phyloP scores from a whole-genome alignment of 371 early-diverging fungal species.

The Haplosporangium sp. region DNA sequence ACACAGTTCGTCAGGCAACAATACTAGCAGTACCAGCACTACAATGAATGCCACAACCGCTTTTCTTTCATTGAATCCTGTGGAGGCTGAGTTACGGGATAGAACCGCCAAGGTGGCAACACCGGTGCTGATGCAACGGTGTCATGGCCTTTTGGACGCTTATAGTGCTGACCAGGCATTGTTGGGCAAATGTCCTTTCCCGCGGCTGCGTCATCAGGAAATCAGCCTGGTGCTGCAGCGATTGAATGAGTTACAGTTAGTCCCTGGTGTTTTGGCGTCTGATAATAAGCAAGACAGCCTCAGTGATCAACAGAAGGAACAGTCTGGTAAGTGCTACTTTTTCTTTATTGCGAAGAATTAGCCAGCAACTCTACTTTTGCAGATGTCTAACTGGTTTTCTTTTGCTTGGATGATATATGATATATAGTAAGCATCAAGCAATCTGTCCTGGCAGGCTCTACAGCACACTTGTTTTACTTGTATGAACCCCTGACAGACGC shows the following conservation, averaged over 20 bases:
- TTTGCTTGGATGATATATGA: not conserved
- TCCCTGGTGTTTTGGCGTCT: slow-evolving; percentile 56
- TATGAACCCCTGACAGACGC: slow-evolving; percentile 76
- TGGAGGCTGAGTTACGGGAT: slow-evolving; percentile 25
- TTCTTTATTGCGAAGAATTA: not conserved
- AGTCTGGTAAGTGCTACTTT: not conserved
- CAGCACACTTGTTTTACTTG: slow-evolving; percentile 80
- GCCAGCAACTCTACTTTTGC: not conserved
- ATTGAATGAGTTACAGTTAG: slow-evolving; percentile 70
- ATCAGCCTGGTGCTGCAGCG: slow-evolving; percentile 74
- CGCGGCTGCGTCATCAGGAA: slow-evolving; percentile 84
- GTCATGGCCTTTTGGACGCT: slow-evolving; percentile 71
- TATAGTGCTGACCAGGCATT: slow-evolving; percentile 82
- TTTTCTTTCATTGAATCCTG: not conserved
- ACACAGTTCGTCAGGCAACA: not conserved
- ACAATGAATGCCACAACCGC: too few species aligned
- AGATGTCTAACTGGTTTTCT: not conserved
- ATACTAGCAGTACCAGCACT: not conserved
- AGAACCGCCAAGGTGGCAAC: slow-evolving; percentile 77
- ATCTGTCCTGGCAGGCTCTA: slow-evolving; percentile 66
- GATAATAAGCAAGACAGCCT: slow-evolving; percentile 2
- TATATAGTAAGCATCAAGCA: slow-evolving; percentile 47
- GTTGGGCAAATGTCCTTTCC: slow-evolving; percentile 83
- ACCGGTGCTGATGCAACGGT: slow-evolving; percentile 78
- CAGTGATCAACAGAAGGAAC: not conserved